Conservation (phyloP, 148 eudicot genomes). For the Mesembryanthemum crystallinum region DNA sequence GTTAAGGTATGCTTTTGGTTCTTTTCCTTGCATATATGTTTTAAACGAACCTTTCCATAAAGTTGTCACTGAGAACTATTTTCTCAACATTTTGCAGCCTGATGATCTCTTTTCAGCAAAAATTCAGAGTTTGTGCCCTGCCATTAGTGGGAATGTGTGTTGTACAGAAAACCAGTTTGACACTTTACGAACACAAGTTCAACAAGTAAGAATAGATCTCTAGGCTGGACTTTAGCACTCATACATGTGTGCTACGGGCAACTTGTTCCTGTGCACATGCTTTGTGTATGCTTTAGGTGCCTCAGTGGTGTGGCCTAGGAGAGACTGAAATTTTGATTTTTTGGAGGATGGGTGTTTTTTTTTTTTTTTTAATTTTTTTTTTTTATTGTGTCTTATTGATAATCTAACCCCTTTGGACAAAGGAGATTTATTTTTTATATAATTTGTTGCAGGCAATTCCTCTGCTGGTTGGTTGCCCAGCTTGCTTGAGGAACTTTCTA, state of each 20-base stretch:
- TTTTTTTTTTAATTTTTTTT: neutral
- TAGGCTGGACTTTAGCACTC: constrained; percentile 3
- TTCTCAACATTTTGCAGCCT: constrained; percentile 50
- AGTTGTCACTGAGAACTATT: neutral
- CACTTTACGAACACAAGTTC: constrained; percentile 62
- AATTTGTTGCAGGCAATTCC: constrained; percentile 56
- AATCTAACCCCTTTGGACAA: neutral
- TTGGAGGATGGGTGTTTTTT: neutral
- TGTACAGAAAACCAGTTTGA: constrained; percentile 67
- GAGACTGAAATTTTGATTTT: neutral
- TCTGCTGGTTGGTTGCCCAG: constrained; percentile 65
- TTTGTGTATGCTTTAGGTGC: constrained; percentile 5
- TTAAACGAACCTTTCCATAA: constrained; percentile 4
- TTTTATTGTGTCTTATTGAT: neutral
- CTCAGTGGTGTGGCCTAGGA: neutral
- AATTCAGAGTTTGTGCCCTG: constrained; percentile 67
- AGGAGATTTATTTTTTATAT: neutral
- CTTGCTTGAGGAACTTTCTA: constrained; percentile 72
- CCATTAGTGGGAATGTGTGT: constrained; percentile 59
- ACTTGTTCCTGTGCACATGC: neutral
- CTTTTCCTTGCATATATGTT: neutral
- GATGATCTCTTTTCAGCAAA: constrained; percentile 58
- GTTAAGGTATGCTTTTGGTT: constrained; percentile 40
- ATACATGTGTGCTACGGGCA: neutral
- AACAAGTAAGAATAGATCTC: constrained; percentile 43